These are phyloP conservation scores for Cicer yamashitae DNA, from an alignment of 306 rosid species.

Conservation along the genomic window DNA sequence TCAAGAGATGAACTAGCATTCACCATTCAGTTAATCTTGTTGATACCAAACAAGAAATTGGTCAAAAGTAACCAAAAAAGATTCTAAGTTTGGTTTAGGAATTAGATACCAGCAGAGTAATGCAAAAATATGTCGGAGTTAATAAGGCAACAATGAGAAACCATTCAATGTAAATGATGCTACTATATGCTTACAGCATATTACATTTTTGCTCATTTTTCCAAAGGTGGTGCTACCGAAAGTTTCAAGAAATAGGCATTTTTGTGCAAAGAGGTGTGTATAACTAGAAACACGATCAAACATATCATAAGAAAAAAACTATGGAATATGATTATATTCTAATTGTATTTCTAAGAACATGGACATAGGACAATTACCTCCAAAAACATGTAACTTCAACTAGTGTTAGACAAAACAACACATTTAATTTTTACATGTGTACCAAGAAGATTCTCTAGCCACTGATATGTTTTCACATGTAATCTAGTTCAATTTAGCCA, in stretches of 20 bases:
- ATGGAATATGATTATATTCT: constrained; percentile 1
- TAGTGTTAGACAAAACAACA: too few relatives aligned
- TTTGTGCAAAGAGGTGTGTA: not conserved
- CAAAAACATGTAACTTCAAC: too few relatives aligned
- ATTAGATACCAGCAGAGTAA: constrained; percentile 38
- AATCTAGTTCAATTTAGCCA: too few relatives aligned
- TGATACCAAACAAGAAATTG: constrained; percentile 31
- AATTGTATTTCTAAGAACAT: not conserved
- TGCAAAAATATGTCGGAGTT: not conserved
- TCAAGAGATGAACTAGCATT: constrained; percentile 32
- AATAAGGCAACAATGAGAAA: not conserved
- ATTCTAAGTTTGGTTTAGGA: constrained; percentile 42
- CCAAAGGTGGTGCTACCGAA: constrained; percentile 32
- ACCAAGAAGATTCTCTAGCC: too few relatives aligned
- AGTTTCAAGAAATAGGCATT: constrained; percentile 17
- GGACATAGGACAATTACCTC: too few relatives aligned
- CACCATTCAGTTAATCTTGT: constrained; percentile 41
- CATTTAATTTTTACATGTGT: too few relatives aligned
- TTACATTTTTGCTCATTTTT: constrained; percentile 37
- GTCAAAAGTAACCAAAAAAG: constrained; percentile 41
- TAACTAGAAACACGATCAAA: not conserved
- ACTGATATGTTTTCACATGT: too few relatives aligned
- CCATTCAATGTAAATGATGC: constrained; percentile 38
- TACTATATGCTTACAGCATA: constrained; percentile 27
- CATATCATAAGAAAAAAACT: not conserved